Evolutionary conservation across 352 stramenopile genomes (phyloP), one percentile per base, ranked within the genome.

Genomic region (Globisporangium polare): DNA sequence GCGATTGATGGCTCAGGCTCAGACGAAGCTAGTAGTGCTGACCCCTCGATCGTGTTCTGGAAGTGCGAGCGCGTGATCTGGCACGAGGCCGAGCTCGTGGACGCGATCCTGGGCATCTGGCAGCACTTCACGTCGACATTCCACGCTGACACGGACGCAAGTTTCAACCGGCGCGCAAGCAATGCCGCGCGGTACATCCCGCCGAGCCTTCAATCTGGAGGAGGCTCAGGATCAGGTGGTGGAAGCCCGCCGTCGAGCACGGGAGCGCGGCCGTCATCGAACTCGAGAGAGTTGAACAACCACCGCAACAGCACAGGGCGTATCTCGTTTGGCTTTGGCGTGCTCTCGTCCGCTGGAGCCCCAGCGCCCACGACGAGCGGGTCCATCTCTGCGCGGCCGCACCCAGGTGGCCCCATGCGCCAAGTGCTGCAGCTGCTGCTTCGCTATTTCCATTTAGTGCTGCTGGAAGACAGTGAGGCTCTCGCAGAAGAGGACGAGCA

Each of bases 371-470:
- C 65, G 33, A 31, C 63, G 53, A 62, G 59, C 12, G 61, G 60
- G n/a, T 77, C 74, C 24, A 79, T 91, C 49, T 72, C 79, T 4
- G 81, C 84, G 47, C 71, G 81, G 18, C 85, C 83, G 9, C 84
- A 92, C 58, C 85, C 85, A 47, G 85, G 85, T 43, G 83, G 85
- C 2, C 79, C 85, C 5, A 94, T 94, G 85, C 83, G 85, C 5
- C 85, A 94, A 64, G 86, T 92, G 42, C 66, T 94, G 17, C 83
- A 90, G 51, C 62, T 94, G 6, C 53, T 94, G 8, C 66, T 94
- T 10, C 76, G 85, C 5, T 86, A 75, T 27, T 86, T 94, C 53
- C 89, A 94, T 54, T 67, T 90, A 45, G 64, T 90, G 49, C 66
- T 92, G 2, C 71, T 86, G 27, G 74, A 71, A 22, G 78, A 90